Evolutionary conservation across 768 basidiomycete species (phyloP).

Genomic region (Fomitopsis pulvina): DNA sequence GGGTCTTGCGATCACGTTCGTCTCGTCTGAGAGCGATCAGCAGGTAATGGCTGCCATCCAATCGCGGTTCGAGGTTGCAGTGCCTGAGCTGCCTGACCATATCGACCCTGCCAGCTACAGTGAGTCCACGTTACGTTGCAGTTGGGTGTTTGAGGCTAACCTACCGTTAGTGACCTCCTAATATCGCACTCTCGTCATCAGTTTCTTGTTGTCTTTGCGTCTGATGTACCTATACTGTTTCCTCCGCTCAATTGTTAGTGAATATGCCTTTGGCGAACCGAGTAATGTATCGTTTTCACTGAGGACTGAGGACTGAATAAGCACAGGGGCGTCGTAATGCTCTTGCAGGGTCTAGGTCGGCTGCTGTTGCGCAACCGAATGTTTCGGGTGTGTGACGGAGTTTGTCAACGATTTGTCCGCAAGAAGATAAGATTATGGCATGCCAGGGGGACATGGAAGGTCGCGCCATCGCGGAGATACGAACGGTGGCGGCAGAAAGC

Average conservation of each 20-base stretch:
- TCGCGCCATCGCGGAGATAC: too few species aligned
- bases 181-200: constrained; percentile 10
- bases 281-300: not conserved
- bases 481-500: too few species aligned
- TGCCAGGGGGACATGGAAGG: too few species aligned
- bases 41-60: constrained; percentile 95
- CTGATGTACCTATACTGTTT: constrained; percentile 3
- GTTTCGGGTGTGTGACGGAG: too few species aligned
- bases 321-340: too few species aligned
- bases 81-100: constrained; percentile 89
- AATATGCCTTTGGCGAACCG: not conserved
- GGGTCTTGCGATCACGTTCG: constrained; percentile 96
- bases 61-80: constrained; percentile 94
- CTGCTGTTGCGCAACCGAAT: too few species aligned
- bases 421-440: too few species aligned
- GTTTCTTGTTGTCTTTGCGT: constrained; percentile 7
- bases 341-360: too few species aligned
- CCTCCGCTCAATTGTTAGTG: constrained; percentile 11
- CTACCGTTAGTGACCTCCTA: constrained; percentile 15
- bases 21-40: constrained; percentile 86
- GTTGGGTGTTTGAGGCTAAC: not conserved
- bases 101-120: constrained; percentile 96
- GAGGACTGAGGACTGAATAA: too few species aligned
- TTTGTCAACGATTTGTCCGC: too few species aligned
- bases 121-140: constrained; percentile 34